These are phyloP conservation scores for Aureococcus anophagefferens DNA, from an alignment of 108 stramenopile species.

Conservation along the genomic window DNA sequence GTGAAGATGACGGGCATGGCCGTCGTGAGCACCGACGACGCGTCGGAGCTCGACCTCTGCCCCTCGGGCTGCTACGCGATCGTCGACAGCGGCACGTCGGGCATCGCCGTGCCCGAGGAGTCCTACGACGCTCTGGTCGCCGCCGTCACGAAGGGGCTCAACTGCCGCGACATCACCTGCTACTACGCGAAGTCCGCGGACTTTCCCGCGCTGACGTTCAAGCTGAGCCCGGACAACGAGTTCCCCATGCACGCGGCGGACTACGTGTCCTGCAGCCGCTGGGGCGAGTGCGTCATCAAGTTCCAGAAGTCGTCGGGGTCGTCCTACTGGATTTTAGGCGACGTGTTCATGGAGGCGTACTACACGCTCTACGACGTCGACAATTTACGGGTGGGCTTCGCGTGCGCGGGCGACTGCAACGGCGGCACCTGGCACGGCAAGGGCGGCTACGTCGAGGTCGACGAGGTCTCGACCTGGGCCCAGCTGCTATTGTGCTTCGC, in stretches of 20 bases:
- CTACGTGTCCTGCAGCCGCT: conserved; percentile 27
- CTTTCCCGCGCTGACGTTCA: conserved; percentile 14
- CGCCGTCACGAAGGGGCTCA: conserved; percentile 11
- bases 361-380: conserved; percentile 85
- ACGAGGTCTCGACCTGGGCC: no score
- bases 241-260: conserved; percentile 46
- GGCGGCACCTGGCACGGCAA: conserved; percentile 5
- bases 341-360: conserved; percentile 87
- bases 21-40: not conserved
- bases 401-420: conserved; percentile 22
- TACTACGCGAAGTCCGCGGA: conserved; percentile 11
- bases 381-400: conserved; percentile 73
- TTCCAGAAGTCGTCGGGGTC: conserved; percentile 21
- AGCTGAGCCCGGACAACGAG: conserved; percentile 17
- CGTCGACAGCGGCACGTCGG: conserved; percentile 87
- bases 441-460: not conserved
- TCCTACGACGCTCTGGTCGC: conserved; percentile 20
- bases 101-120: conserved; percentile 70
- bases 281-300: conserved; percentile 23
- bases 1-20: conserved; percentile 17
- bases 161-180: conserved; percentile 19
- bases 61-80: conserved; percentile 51
- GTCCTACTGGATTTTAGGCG: conserved; percentile 79
- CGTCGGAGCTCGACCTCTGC: conserved; percentile 5
- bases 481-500: no score